These are phyloP conservation scores for Micromonas pusilla DNA, from an alignment of 139 green algal species.

Conservation along the genomic window DNA sequence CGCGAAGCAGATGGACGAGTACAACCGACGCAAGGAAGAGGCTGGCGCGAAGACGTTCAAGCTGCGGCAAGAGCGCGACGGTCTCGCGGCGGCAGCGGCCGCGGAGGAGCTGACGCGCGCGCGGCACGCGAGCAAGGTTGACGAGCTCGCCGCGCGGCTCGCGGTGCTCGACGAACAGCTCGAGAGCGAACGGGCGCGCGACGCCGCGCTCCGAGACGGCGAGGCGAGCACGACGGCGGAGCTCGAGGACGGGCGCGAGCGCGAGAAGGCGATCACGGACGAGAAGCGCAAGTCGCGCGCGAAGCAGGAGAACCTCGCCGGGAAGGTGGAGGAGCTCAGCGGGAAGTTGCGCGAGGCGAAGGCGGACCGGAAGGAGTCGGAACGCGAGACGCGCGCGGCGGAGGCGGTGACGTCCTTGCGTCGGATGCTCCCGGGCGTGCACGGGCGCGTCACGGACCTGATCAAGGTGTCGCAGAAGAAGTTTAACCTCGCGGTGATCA, in stretches of 20 bases:
- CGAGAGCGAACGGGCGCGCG: constrained; percentile 25
- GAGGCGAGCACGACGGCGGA: constrained; percentile 25
- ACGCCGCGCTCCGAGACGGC: constrained; percentile 6
- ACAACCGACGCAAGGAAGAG: constrained; percentile 34
- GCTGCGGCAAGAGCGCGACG: constrained; percentile 40
- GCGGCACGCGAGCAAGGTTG: constrained; percentile 34
- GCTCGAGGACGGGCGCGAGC: no score
- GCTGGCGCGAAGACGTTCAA: constrained; percentile 40
- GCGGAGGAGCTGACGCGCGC: constrained; percentile 47
- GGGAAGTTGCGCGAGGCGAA: constrained; percentile 57
- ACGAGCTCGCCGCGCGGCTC: constrained; percentile 42
- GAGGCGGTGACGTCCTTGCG: constrained; percentile 62
- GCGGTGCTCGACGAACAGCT: constrained; percentile 23
- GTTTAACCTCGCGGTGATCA: constrained; percentile 80
- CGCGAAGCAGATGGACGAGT: constrained; percentile 20
- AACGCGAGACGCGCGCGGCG: constrained; percentile 52
- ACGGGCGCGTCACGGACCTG: constrained; percentile 75
- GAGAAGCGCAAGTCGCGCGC: constrained; percentile 21
- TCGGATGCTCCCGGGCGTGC: constrained; percentile 62
- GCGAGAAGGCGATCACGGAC: constrained; percentile 21
- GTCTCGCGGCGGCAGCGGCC: constrained; percentile 26
- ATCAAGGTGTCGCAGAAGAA: constrained; percentile 58
- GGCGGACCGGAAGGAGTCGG: constrained; percentile 54
- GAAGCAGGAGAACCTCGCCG: constrained; percentile 36
- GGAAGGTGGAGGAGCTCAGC: constrained; percentile 57